Evolutionary conservation across 805 yeast species (phyloP).

Genomic region (Metschnikowia baotianmanensis): DNA sequence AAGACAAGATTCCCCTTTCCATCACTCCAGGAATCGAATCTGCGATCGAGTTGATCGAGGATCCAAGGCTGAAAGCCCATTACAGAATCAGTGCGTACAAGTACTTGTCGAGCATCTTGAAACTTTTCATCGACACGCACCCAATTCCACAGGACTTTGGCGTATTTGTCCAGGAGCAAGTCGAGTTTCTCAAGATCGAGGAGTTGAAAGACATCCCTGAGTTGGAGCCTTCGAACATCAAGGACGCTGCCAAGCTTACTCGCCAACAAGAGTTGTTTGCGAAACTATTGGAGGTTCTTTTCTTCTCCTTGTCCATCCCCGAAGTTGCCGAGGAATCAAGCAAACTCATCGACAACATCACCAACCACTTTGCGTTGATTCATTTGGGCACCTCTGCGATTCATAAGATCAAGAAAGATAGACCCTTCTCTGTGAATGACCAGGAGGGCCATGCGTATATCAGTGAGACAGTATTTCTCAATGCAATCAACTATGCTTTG

Average conservation of each 20-base stretch:
- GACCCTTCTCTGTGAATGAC: constrained; percentile 72
- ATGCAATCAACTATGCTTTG: constrained; percentile 75
- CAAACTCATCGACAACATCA: constrained; percentile 57
- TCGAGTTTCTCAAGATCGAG: constrained; percentile 42
- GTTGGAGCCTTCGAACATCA: constrained; percentile 42
- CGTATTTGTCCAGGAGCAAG: constrained; percentile 49
- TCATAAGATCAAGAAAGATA: constrained; percentile 62
- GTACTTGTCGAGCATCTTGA: constrained; percentile 62
- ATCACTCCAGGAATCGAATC: constrained; percentile 80
- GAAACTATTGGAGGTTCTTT: constrained; percentile 65
- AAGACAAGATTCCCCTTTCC: constrained; percentile 59
- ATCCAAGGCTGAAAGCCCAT: constrained; percentile 57
- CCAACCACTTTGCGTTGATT: constrained; percentile 76
- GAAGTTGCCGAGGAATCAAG: constrained; percentile 70
- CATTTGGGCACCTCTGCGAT: constrained; percentile 72
- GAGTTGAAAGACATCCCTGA: constrained; percentile 31
- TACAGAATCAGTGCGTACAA: constrained; percentile 77
- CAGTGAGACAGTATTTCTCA: constrained; percentile 66
- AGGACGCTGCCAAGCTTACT: constrained; percentile 48
- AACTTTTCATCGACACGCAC: constrained; percentile 61
- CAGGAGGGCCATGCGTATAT: constrained; percentile 74
- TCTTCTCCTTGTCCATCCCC: constrained; percentile 71
- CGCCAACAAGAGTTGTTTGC: constrained; percentile 65
- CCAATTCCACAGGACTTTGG: constrained; percentile 46
- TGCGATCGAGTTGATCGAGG: constrained; percentile 73